These are phyloP conservation scores for Phytophthora tentaculata DNA, from an alignment of 352 stramenopile genomes.

Conservation along the genomic window DNA sequence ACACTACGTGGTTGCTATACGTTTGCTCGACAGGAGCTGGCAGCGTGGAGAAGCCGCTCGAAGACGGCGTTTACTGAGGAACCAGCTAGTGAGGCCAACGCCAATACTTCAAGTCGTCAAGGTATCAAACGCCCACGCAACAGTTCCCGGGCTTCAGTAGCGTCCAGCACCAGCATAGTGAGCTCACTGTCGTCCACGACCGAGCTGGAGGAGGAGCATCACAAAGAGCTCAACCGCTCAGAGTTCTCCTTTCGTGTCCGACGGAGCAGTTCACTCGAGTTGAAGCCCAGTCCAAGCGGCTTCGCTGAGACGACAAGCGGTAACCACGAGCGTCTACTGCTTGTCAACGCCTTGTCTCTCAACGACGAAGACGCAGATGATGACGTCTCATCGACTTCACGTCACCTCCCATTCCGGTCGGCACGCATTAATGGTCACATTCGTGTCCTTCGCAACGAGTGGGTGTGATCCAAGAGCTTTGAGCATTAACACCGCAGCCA, in stretches of 20 bases:
- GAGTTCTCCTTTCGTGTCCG: constrained; percentile 8
- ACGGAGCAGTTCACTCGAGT: constrained; percentile 4
- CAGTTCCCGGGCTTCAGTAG: constrained; percentile 1
- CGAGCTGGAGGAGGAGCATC: constrained; percentile 22
- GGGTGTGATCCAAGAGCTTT: constrained; percentile 17
- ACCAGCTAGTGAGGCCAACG: neutral
- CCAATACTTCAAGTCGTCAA: neutral
- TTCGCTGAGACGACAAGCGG: constrained; percentile 17
- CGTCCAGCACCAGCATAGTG: constrained; percentile 11
- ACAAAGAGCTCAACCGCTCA: constrained; percentile 9
- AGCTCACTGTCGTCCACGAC: constrained; percentile 27
- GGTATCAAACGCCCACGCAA: neutral
- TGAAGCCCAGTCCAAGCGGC: constrained; percentile 1
- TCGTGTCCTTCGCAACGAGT: constrained; percentile 26
- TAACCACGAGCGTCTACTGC: constrained; percentile 21
- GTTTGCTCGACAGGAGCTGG: constrained; percentile 22
- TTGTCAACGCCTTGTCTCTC: constrained; percentile 12
- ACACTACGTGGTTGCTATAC: constrained; percentile 25
- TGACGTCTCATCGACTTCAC: neutral
- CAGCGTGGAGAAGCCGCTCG: constrained; percentile 10
- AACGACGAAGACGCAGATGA: constrained; percentile 20
- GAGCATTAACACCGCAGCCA: too few relatives aligned
- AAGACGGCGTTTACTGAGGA: constrained; percentile 2
- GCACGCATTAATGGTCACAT: constrained; percentile 7
- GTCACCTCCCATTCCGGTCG: constrained; percentile 25